phyloP scores from a whole-genome alignment of 306 rosid genomes.

The Malus orientalis region DNA sequence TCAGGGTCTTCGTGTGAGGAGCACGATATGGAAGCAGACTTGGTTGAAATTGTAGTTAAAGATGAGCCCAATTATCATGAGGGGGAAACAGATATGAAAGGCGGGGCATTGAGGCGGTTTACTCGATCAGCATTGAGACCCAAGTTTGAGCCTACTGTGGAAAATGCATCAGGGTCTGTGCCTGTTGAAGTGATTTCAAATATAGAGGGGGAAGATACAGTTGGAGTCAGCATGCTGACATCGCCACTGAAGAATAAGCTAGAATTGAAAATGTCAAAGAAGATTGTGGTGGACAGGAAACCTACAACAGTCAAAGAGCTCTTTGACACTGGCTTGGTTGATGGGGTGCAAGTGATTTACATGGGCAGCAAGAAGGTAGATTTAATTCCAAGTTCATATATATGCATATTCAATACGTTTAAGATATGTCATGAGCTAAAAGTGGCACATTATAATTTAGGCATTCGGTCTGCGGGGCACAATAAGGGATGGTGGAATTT shows the following conservation, averaged over 20 bases:
- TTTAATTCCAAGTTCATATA: conserved; percentile 6
- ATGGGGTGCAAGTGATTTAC: conserved; percentile 85
- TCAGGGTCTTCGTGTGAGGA: conserved; percentile 7
- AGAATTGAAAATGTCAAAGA: conserved; percentile 69
- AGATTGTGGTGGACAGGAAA: conserved; percentile 44
- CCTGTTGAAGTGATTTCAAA: conserved; percentile 13
- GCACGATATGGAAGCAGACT: conserved; percentile 8
- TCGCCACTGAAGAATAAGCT: conserved; percentile 32
- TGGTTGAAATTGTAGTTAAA: conserved; percentile 5
- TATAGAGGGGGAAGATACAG: conserved; percentile 26
- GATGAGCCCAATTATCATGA: conserved; percentile 3
- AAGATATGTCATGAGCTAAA: conserved; percentile 3
- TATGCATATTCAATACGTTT: background rate
- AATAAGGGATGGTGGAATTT: conserved; percentile 76
- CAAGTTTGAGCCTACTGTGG: conserved; percentile 16
- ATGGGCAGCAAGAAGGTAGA: conserved; percentile 80
- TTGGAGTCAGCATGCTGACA: conserved; percentile 15
- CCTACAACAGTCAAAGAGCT: conserved; percentile 79
- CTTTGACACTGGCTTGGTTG: conserved; percentile 89
- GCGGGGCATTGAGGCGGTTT: conserved; percentile 28
- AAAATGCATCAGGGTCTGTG: conserved; percentile 11
- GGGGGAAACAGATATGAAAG: conserved; percentile 12
- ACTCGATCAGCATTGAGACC: conserved; percentile 34
- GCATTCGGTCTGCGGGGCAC: conserved; percentile 70
- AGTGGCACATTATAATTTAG: conserved; percentile 37